These are phyloP conservation scores for Margaritispora aquatica DNA, from an alignment of 495 filamentous ascomycete genomes.

Conservation along the genomic window DNA sequence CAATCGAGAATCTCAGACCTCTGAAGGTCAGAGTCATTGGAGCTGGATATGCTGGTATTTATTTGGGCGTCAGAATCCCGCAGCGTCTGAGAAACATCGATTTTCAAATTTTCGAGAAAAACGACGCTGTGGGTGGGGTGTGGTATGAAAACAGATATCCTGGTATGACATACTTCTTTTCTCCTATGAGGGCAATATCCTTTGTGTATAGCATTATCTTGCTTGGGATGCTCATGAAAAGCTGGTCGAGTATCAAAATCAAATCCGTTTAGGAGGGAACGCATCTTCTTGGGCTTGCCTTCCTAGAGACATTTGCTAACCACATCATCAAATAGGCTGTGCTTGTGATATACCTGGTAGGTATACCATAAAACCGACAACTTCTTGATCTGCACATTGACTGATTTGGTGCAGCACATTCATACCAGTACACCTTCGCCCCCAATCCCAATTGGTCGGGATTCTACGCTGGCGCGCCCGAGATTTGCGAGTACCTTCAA, in stretches of 20 bases:
- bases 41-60: conserved; percentile 44
- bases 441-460: conserved; percentile 62
- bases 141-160: conserved; percentile 56
- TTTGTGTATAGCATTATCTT: too few relatives aligned
- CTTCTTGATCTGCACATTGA: background rate
- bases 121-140: conserved; percentile 54
- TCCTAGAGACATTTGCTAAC: too few relatives aligned
- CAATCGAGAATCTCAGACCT: conserved; percentile 39
- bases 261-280: too few relatives aligned
- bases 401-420: conserved; percentile 51
- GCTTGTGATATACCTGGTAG: conserved; percentile 54
- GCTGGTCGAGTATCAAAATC: too few relatives aligned
- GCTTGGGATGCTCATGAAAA: too few relatives aligned
- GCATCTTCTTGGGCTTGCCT: too few relatives aligned
- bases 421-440: conserved; percentile 60
- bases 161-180: too few relatives aligned
- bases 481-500: conserved; percentile 64
- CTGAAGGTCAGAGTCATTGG: conserved; percentile 42
- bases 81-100: conserved; percentile 31
- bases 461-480: conserved; percentile 55
- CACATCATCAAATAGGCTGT: too few relatives aligned
- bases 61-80: conserved; percentile 30
- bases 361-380: too few relatives aligned
- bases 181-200: too few relatives aligned
- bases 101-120: conserved; percentile 67